These are phyloP conservation scores for Neurospora sp. DNA, from an alignment of 495 filamentous ascomycete genomes.

Conservation along the genomic window DNA sequence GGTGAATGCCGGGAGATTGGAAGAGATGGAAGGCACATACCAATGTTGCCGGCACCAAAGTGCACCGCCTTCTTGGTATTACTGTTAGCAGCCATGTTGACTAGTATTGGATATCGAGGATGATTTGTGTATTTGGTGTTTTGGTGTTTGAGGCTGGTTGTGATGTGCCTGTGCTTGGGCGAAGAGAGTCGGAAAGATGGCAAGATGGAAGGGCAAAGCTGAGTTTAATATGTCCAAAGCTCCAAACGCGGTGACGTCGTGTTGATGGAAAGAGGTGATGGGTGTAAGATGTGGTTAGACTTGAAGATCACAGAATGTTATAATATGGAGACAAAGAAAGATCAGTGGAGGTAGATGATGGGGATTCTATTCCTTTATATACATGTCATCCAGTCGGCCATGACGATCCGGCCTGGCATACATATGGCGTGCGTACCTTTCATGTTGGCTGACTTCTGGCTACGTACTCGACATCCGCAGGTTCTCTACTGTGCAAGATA, in stretches of 20 bases:
- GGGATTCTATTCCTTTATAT: constrained; percentile 14
- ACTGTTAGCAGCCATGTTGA: constrained; percentile 7
- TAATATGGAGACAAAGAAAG: constrained; percentile 9
- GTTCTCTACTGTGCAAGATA: not conserved
- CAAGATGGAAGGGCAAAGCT: not conserved
- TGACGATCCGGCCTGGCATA: constrained; percentile 4
- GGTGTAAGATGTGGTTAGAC: not conserved
- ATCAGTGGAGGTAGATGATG: constrained; percentile 3
- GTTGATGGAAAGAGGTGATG: not conserved
- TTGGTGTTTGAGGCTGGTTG: not conserved
- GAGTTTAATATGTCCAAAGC: not conserved
- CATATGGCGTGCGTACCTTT: not conserved
- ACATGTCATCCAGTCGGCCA: not conserved
- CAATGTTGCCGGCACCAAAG: constrained; percentile 92
- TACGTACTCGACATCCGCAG: not conserved
- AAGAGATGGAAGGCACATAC: constrained; percentile 11
- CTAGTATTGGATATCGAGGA: not conserved
- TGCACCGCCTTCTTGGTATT: constrained; percentile 69
- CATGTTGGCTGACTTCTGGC: not conserved
- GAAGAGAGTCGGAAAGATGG: not conserved
- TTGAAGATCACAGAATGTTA: not conserved
- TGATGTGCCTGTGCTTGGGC: not conserved
- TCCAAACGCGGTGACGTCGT: not conserved
- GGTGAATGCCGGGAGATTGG: not conserved
- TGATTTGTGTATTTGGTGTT: not conserved